Conservation (phyloP, 768 basidiomycete genomes). For the Lentinula sp. region DNA sequence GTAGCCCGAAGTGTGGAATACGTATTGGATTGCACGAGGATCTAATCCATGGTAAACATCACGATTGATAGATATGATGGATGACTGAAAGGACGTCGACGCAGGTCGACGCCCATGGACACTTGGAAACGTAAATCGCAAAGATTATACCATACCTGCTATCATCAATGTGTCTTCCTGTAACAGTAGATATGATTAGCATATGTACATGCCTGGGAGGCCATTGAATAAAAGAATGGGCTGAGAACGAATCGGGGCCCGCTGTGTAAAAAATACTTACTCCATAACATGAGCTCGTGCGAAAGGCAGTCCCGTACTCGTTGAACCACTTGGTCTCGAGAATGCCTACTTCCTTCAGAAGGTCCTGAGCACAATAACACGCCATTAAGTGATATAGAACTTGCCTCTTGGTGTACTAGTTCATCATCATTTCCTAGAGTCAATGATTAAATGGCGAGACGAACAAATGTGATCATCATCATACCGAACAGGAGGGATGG, state of each 20-base stretch:
- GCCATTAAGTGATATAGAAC: not conserved
- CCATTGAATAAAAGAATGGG: not conserved
- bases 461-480: not conserved
- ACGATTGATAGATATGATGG: no score
- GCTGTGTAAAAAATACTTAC: not conserved
- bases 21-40: constrained; percentile 15
- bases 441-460: not conserved
- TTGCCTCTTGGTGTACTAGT: not conserved
- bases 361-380: not conserved
- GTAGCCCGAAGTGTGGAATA: constrained; percentile 15
- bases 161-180: not conserved
- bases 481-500: not conserved
- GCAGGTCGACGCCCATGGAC: not conserved
- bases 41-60: not conserved
- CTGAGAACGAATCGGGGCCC: not conserved
- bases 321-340: not conserved
- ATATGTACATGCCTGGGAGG: not conserved
- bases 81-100: not conserved
- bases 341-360: not conserved
- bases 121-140: not conserved
- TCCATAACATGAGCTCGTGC: not conserved
- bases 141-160: not conserved
- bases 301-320: not conserved
- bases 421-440: not conserved
- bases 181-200: not conserved